Evolutionary conservation across 2,329 filamentous ascomycete species (phyloP).

Genomic region (Pseudogymnoascus sp.): DNA sequence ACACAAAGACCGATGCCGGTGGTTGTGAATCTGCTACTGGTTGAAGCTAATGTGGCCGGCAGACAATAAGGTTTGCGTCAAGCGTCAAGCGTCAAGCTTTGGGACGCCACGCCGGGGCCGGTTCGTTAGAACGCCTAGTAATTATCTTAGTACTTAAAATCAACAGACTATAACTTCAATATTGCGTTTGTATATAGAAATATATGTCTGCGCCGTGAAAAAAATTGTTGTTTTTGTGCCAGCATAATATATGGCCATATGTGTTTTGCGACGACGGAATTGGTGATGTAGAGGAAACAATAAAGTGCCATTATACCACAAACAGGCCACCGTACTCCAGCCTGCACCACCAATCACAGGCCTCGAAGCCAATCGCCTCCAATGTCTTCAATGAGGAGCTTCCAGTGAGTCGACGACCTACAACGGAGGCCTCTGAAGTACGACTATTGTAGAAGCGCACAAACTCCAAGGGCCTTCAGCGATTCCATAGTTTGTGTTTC

Average conservation of each 20-base stretch:
- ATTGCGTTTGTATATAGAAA: neutral
- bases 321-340: neutral
- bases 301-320: neutral
- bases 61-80: constrained; percentile 3
- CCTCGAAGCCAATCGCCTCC: constrained; percentile 7
- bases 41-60: neutral
- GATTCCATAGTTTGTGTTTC: neutral
- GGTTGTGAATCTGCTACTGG: constrained; percentile 11
- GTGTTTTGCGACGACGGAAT: neutral
- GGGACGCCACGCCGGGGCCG: neutral
- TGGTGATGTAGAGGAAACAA: neutral
- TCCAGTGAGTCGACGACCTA: constrained; percentile 8
- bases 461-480: constrained; percentile 4
- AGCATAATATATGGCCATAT: neutral
- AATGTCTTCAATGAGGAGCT: constrained; percentile 9
- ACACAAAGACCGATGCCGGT: constrained; percentile 10
- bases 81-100: neutral
- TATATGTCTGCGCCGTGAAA: neutral
- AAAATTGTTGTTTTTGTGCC: neutral
- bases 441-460: neutral
- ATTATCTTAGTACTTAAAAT: neutral
- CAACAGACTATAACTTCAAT: constrained; percentile 6
- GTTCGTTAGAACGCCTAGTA: neutral
- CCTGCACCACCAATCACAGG: neutral
- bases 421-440: neutral